A percentile compares a stretch with the other conserved stretches of the same genome.
Conservation (phyloP, 805 yeast genomes). For the Tetrapisispora taiwanensis region DNA sequence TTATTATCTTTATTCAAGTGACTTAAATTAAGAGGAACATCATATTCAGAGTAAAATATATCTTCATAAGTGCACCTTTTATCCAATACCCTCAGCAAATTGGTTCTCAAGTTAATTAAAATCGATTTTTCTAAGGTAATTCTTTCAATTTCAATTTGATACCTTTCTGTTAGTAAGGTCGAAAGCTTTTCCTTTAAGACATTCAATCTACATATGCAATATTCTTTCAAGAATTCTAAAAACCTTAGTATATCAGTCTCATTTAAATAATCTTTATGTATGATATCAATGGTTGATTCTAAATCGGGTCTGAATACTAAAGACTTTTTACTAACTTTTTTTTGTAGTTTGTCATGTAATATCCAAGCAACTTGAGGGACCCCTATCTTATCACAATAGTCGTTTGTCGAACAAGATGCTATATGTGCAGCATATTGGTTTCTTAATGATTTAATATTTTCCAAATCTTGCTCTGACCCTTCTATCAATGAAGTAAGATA, state of each 20-base stretch:
- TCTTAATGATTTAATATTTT: slow-evolving; percentile 3
- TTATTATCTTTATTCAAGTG: not conserved
- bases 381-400: not conserved
- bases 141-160: not conserved
- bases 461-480: slow-evolving; percentile 6
- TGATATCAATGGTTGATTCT: not conserved
- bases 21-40: not conserved
- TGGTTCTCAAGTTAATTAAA: not conserved
- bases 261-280: not conserved
- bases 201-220: not conserved
- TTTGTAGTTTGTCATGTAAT: slow-evolving; percentile 6
- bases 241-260: not conserved
- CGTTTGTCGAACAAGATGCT: not conserved
- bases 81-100: not conserved
- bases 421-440: not conserved
- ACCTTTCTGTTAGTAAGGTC: no score
- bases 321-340: slow-evolving; percentile 4
- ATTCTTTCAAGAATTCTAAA: not conserved
- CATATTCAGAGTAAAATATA: not conserved
- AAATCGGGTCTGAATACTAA: slow-evolving; percentile 5
- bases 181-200: not conserved
- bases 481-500: not conserved
- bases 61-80: no score
- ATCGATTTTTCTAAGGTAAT: not conserved
- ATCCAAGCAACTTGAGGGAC: slow-evolving; percentile 10